Evolutionary conservation across 495 filamentous ascomycete genomes (phyloP).

Genomic region (Penicillium turbatum): DNA sequence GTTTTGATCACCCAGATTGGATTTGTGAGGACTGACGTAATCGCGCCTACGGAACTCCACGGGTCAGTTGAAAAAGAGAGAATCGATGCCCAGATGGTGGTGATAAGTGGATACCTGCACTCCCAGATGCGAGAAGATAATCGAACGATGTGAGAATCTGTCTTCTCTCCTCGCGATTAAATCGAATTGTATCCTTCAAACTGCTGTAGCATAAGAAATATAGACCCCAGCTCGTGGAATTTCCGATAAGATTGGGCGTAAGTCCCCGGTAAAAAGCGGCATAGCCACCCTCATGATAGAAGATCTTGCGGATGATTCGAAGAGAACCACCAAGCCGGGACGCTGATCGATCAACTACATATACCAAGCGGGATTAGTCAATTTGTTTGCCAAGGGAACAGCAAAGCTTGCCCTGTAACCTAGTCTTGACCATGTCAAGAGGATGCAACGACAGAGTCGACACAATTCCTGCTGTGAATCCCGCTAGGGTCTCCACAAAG

Average conservation of each 20-base stretch:
- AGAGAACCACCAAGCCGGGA: conserved; percentile 50
- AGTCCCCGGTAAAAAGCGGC: conserved; percentile 82
- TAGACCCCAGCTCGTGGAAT: conserved; percentile 82
- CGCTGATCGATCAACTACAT: conserved; percentile 41
- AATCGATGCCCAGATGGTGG: neutral
- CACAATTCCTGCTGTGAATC: conserved; percentile 81
- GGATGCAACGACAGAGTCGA: conserved; percentile 70
- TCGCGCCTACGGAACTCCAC: conserved; percentile 39
- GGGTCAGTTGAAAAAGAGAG: neutral
- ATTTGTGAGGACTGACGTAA: conserved; percentile 81
- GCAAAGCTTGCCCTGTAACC: conserved; percentile 67
- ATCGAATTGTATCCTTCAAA: conserved; percentile 47
- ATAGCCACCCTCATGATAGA: conserved; percentile 53
- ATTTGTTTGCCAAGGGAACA: neutral
- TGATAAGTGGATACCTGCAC: conserved; percentile 52
- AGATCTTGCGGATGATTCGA: conserved; percentile 52
- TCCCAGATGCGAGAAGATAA: conserved; percentile 77
- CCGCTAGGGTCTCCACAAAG: conserved; percentile 83
- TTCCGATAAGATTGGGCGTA: conserved; percentile 85
- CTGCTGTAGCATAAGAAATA: conserved; percentile 77
- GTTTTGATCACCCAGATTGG: conserved; percentile 99
- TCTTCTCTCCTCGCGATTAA: conserved; percentile 9
- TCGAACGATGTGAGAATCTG: conserved; percentile 60
- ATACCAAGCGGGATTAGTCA: neutral
- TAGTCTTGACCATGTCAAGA: conserved; percentile 91